These are phyloP conservation scores for Rhynchospora breviuscula DNA, from an alignment of 176 grass and related monocot genomes.

Conservation along the genomic window DNA sequence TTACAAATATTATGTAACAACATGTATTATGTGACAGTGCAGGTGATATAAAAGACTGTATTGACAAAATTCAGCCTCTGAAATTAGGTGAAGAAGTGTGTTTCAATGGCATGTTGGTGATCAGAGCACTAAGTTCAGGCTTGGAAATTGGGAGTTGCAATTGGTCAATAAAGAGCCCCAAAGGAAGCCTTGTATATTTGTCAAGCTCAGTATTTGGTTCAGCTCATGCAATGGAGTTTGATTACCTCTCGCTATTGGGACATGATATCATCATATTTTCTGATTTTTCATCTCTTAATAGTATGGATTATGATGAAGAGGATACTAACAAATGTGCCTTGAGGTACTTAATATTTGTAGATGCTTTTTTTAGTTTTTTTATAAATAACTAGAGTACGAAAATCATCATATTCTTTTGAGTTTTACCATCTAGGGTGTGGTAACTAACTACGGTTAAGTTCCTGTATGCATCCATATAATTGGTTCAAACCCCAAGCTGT, in stretches of 20 bases:
- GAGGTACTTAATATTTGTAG: constrained; percentile 18
- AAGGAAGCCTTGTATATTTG: constrained; percentile 56
- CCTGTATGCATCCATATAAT: neutral
- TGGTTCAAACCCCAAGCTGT: neutral
- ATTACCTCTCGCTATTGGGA: constrained; percentile 50
- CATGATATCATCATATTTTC: constrained; percentile 82
- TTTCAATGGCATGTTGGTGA: constrained; percentile 74
- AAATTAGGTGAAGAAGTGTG: constrained; percentile 73
- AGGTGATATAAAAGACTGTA: constrained; percentile 62
- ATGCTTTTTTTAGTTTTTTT: constrained; percentile 10
- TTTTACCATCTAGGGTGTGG: neutral
- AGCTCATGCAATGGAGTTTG: constrained; percentile 64
- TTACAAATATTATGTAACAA: constrained; percentile 8
- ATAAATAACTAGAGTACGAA: constrained; percentile 28
- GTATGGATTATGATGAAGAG: constrained; percentile 38
- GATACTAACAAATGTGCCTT: constrained; percentile 25
- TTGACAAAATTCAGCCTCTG: constrained; percentile 52
- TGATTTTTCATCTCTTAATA: constrained; percentile 61
- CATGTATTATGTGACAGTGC: constrained; percentile 35
- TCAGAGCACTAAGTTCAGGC: constrained; percentile 87
- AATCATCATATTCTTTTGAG: constrained; percentile 13
- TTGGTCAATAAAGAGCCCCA: constrained; percentile 70
- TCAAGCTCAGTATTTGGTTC: constrained; percentile 68
- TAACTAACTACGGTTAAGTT: neutral
- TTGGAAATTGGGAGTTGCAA: constrained; percentile 86